Evolutionary conservation across 169 alveolate species (phyloP), one percentile per base, ranked within the genome.

Genomic region (Plasmodium vinckei): DNA sequence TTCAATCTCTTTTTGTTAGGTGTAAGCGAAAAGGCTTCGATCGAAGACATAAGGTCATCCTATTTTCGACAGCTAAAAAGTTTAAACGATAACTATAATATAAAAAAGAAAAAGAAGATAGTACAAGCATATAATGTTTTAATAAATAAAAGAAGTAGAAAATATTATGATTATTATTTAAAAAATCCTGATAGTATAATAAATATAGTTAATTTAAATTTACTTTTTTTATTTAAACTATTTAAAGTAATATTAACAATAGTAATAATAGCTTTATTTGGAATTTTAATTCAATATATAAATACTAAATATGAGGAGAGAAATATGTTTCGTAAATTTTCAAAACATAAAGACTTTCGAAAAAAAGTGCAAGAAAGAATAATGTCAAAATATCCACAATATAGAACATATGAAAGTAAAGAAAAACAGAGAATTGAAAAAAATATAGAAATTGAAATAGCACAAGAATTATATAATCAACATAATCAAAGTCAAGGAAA

Each of bases 81-180:
- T 19, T 6, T 65, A 13, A 53, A 56, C 33, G 60, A 79, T 5
- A 33, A 42, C 10, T 19, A 64, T 27, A 61, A 79, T 60, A 13
- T 27, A 17, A 70, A 79, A 49, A 67, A 54, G n/a, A 79, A 67
- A n/a, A 79, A 79, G 15, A 79, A 44, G 56, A 53, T 79, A 15
- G 64, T 79, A 5, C 65, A 65, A 47, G 89, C 89, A 6, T 79
- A 61, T 39, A 65, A 19, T n/a, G 54, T 79, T 7, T 47, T 79
- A 57, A 27, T 63, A 9, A 79, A 79, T 70, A 79, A 79, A 39
- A 59, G 25, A 53, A 79, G 84, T 9, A 51, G 84, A 33, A 79
- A 39, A 10, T 79, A 79, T 27, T 79, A 79, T 61, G 89, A 79
- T 25, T 79, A 67, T 67, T 79, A 65, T 79, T 79, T 79, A 51